Base-by-base conservation (phyloP, 176 grass and related monocot genomes). In the Cymbopogon citratus region DNA sequence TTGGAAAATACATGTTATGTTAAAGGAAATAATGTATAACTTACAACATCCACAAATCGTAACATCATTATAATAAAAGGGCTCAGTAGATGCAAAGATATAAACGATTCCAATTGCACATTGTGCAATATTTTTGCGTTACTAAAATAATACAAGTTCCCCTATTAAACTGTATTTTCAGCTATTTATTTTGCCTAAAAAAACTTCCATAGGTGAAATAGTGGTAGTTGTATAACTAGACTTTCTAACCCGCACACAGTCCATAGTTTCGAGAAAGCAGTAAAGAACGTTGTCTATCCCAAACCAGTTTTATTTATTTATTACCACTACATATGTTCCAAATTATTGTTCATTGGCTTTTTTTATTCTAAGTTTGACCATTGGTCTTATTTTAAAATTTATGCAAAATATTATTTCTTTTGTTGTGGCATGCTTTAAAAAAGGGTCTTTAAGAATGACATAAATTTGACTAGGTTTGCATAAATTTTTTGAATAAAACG, bases 11-110 rank as follows among this genome's bases (percentile, higher is more conserved):
- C 28, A 23, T 39, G 5, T 54, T 11, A 38, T 38, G 21, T 38
- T 7, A 16, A n/a, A n/a, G n/a, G n/a, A n/a, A 1, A 26, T 11
- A 0, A 18, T 1, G 6, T 25, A 4, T 5, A 28, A 13, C 0
- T 46, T 16, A 34, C 13, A 24, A 3, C 39, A 15, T 38, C 18
- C 1, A 0, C n/a, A 3, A 11, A 24, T 59, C 24, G 3, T 59
- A 59, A 24, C n/a, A 24, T 11, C n/a, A 24, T 11, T 9, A 45
- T 5, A 12, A 5, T 4, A 36, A 57, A 1, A 0, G 3, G 31
- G 1, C 1, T 59, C 4, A 34, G 6, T 38, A 57, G 36, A 36
- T 34, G 0, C 11, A 24, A 16, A 35, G 1, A 3, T 15, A 11
- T 29, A 19, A 48, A 68, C 18, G 5, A 48, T 9, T 19, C 3